Percentiles rank a stretch among this genome's conserved stretches.
Evolutionary conservation across 106 monocot genomes (phyloP).

Genomic region (Narthecium ossifragum): DNA sequence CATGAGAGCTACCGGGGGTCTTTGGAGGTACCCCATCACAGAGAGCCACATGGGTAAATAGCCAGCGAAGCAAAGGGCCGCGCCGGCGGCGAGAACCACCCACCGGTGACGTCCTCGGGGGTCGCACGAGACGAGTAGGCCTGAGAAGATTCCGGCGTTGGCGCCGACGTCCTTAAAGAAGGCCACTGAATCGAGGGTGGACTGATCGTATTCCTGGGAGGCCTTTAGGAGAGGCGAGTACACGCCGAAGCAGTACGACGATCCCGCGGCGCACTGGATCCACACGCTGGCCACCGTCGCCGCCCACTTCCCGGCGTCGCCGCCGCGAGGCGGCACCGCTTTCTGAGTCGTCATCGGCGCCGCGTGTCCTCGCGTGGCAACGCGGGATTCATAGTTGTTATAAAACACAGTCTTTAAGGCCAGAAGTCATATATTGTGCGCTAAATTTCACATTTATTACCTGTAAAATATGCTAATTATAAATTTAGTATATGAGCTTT

Average conservation of each 20-base stretch:
- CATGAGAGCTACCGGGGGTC: slow-evolving; percentile 37
- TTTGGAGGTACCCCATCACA: slow-evolving; percentile 43
- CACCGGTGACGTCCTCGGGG: slow-evolving; percentile 18
- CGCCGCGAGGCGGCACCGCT: background rate
- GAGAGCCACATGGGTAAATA: slow-evolving; percentile 72
- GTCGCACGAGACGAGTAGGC: slow-evolving; percentile 42
- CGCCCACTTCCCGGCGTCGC: slow-evolving; percentile 26
- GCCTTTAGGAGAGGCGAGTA: slow-evolving; percentile 57
- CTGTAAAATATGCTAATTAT: too few species aligned
- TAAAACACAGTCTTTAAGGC: too few species aligned
- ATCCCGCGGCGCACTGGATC: slow-evolving; percentile 49
- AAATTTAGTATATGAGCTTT: too few species aligned
- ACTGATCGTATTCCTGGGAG: slow-evolving; percentile 49
- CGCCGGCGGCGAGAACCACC: slow-evolving; percentile 44
- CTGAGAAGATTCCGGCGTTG: slow-evolving; percentile 61
- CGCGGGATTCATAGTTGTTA: too few species aligned
- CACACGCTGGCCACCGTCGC: slow-evolving; percentile 43
- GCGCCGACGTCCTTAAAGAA: slow-evolving; percentile 80
- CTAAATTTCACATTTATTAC: too few species aligned
- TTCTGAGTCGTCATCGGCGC: too few species aligned
- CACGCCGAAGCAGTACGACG: slow-evolving; percentile 65
- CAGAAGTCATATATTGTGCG: too few species aligned
- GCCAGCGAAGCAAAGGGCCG: slow-evolving; percentile 56
- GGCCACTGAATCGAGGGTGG: slow-evolving; percentile 61
- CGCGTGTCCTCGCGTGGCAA: too few species aligned